phyloP scores from a whole-genome alignment of 2,329 filamentous ascomycete genomes.

The Dothistroma septosporum region DNA sequence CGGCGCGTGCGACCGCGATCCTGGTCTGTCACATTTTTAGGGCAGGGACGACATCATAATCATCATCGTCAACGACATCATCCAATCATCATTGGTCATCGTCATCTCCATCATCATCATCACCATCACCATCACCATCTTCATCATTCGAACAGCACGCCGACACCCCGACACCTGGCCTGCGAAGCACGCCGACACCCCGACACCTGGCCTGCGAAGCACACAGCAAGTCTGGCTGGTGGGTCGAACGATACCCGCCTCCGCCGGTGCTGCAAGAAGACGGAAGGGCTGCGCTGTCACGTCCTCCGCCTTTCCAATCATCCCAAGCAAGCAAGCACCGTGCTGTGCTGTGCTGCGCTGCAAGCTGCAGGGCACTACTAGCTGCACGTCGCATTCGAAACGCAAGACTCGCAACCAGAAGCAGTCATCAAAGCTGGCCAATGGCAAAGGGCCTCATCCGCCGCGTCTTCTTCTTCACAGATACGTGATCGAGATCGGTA shows the following conservation, averaged over 20 bases:
- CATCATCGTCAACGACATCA: not conserved
- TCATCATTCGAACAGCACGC: not conserved
- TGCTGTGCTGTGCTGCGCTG: not conserved
- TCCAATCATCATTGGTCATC: not conserved
- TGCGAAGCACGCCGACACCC: too few relatives aligned
- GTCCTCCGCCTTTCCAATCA: not conserved
- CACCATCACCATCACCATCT: not conserved
- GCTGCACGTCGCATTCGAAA: constrained; percentile 14
- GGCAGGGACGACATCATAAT: not conserved
- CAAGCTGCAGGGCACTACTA: constrained; percentile 10
- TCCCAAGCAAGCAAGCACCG: not conserved
- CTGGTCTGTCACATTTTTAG: constrained; percentile 1
- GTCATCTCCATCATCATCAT: not conserved
- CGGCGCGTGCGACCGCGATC: not conserved
- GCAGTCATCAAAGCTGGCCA: constrained; percentile 7
- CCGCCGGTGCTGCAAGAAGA: not conserved
- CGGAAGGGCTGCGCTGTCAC: not conserved
- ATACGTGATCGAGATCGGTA: constrained; percentile 3
- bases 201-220: not conserved
- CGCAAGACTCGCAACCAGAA: constrained; percentile 3
- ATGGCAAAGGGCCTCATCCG: constrained; percentile 8
- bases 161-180: too few relatives aligned
- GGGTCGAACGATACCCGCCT: not conserved
- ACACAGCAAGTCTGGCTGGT: not conserved
- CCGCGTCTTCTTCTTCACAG: not conserved